Evolutionary conservation across 2,329 filamentous ascomycete species (phyloP).

Genomic region (Cercospora sojina): DNA sequence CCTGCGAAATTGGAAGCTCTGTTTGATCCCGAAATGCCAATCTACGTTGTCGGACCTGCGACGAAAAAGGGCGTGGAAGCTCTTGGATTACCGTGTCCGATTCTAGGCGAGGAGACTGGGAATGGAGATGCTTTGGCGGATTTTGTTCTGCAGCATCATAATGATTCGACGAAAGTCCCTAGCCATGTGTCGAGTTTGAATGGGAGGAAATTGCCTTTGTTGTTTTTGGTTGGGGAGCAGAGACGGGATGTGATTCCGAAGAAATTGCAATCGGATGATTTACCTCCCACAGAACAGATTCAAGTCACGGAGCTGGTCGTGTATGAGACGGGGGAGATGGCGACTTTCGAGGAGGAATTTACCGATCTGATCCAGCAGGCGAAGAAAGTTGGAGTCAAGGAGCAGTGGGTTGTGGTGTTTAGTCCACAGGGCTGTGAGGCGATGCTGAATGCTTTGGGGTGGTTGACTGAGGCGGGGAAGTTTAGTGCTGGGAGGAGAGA

Average conservation of each 20-base stretch:
- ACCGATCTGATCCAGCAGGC: constrained; percentile 46
- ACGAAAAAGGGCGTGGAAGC: constrained; percentile 70
- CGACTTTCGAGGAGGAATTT: constrained; percentile 72
- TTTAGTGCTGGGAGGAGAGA: constrained; percentile 56
- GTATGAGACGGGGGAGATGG: constrained; percentile 83
- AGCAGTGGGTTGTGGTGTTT: constrained; percentile 73
- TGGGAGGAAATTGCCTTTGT: constrained; percentile 59
- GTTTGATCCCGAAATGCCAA: constrained; percentile 53
- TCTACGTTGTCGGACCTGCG: constrained; percentile 80
- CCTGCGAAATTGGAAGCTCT: constrained; percentile 37
- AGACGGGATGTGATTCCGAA: constrained; percentile 86
- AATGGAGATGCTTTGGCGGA: constrained; percentile 77
- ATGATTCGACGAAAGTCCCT: constrained; percentile 35
- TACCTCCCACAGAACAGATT: constrained; percentile 57
- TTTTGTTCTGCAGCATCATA: constrained; percentile 79
- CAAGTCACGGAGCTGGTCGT: constrained; percentile 75
- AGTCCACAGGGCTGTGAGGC: constrained; percentile 62
- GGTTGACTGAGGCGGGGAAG: constrained; percentile 46
- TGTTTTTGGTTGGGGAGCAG: constrained; percentile 90
- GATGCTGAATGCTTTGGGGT: constrained; percentile 56
- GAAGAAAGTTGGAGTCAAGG: constrained; percentile 34
- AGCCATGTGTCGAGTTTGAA: constrained; percentile 32
- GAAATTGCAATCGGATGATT: constrained; percentile 61
- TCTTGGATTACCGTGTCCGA: constrained; percentile 53
- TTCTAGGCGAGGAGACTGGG: constrained; percentile 79